Percentiles rank a stretch among this genome's conserved stretches.
Conservation (phyloP, 2,329 filamentous ascomycete genomes). For the Trichophaea hybrida region DNA sequence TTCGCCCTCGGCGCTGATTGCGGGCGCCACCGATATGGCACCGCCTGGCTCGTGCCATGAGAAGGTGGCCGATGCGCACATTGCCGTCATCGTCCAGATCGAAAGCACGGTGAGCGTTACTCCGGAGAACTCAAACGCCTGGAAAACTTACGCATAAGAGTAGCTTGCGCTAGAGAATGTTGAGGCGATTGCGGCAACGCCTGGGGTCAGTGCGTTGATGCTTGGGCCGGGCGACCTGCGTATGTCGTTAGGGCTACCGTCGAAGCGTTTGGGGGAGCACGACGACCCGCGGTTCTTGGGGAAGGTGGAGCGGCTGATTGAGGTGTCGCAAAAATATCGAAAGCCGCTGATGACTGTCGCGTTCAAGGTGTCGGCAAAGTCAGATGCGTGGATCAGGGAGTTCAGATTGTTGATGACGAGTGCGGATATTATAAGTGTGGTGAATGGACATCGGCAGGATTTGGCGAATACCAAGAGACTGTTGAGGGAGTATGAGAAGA, state of each 20-base stretch:
- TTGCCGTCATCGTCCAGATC: background rate
- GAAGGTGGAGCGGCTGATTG: background rate
- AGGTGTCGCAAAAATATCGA: background rate
- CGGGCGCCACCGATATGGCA: background rate
- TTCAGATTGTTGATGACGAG: background rate
- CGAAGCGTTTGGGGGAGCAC: background rate
- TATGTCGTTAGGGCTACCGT: background rate
- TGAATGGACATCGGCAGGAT: constrained; percentile 2
- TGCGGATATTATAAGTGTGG: constrained; percentile 1
- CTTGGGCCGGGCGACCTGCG: constrained; percentile 2
- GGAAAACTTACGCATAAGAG: background rate
- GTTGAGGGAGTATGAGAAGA: background rate
- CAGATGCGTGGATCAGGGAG: background rate
- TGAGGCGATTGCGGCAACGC: background rate
- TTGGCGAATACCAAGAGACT: background rate
- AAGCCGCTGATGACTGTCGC: constrained; percentile 1
- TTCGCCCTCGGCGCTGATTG: constrained; percentile 1
- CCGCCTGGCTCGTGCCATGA: background rate
- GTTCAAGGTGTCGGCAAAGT: background rate
- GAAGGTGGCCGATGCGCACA: background rate
- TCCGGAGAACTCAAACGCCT: background rate
- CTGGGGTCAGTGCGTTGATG: background rate
- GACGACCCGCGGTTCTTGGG: background rate
- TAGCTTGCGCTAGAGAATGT: background rate
- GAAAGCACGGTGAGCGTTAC: background rate